phyloP scores from a whole-genome alignment of 108 stramenopile species.

The Seminavis robusta region DNA sequence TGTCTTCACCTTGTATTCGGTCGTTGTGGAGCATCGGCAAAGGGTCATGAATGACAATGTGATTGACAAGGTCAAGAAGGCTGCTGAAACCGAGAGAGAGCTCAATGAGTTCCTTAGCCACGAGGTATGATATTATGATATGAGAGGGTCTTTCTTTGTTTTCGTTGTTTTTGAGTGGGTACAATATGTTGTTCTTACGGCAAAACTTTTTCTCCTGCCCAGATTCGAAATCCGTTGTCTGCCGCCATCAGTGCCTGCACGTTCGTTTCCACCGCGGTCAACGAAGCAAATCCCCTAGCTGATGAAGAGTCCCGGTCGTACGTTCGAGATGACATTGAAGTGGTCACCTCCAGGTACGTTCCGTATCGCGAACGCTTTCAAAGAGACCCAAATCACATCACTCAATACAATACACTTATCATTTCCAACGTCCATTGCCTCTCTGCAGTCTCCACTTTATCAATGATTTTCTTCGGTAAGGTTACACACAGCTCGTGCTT shows the following conservation, averaged over 20 bases:
- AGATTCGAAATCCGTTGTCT: slow-evolving; percentile 26
- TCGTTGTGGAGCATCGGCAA: background rate
- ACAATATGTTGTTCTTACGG: background rate
- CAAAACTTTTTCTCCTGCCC: slow-evolving; percentile 14
- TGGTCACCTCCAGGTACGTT: slow-evolving; percentile 9
- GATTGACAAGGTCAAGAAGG: slow-evolving; percentile 24
- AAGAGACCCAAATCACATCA: too few relatives aligned
- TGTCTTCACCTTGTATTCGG: background rate
- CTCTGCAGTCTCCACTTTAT: slow-evolving; percentile 19
- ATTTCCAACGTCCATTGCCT: slow-evolving; percentile 20
- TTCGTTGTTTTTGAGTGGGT: background rate
- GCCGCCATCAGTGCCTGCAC: slow-evolving; percentile 26
- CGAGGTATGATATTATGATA: slow-evolving; percentile 10
- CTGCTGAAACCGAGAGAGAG: slow-evolving; percentile 29
- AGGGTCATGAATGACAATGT: background rate
- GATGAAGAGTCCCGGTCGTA: background rate
- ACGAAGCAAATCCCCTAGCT: slow-evolving; percentile 1
- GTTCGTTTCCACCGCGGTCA: slow-evolving; percentile 16
- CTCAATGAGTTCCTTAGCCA: slow-evolving; percentile 37
- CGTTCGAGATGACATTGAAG: slow-evolving; percentile 8
- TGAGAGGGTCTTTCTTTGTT: background rate
- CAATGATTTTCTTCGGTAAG: slow-evolving; percentile 24
- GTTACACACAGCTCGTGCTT: slow-evolving; percentile 21
- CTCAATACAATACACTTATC: too few relatives aligned
- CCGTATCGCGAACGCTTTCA: slow-evolving; percentile 22